Evolutionary conservation across 768 basidiomycete species (phyloP), one percentile per base, ranked within the genome.

Genomic region (Suillus tomentosus): DNA sequence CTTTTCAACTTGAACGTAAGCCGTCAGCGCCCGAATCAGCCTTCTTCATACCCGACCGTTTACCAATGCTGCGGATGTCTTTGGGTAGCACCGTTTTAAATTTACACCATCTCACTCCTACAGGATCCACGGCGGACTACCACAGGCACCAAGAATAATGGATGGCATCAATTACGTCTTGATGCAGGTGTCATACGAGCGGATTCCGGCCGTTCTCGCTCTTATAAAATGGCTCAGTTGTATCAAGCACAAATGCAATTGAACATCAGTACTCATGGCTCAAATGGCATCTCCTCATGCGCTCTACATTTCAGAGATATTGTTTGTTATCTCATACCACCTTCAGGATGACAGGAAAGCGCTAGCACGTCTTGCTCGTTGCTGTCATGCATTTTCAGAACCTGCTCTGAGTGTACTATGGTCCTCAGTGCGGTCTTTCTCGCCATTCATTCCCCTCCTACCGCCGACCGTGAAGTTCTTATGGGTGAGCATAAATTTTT

Each of bases 381-480:
- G 58, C 9, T 67, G 65, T 8, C 63, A 62, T 39, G 62, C 50
- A 11, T 31, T 67, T 10, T 67, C 50, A n/a, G 47, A 9, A 17
- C 55, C 59, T 43, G 57, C 69, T 10, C 68, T 69, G n/a, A 66
- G 62, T 27, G 61, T 61, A 15, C 59, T 69, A 24, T 69, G 66
- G 69, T 68, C 63, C 24, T 59, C 64, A 11, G 69, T 70, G 66
- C 59, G 56, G 31, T 64, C 68, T 13, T 67, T 67, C 17, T 50
- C 42, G 27, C 68, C 63, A 6, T 64, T 69, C 48, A 56, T 67
- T 2, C 66, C 66, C 9, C 27, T 69, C 15, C 63, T 69, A 9
- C 68, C 68, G 22, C 48, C 54, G 10, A 43, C 40, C 1, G 59
- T 68, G 2, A 66, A 61, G 51, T 58, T 61, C 34, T 57, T 68